Base-by-base conservation (phyloP, 140 eudicot genomes). In the Cichorium intybus region DNA sequence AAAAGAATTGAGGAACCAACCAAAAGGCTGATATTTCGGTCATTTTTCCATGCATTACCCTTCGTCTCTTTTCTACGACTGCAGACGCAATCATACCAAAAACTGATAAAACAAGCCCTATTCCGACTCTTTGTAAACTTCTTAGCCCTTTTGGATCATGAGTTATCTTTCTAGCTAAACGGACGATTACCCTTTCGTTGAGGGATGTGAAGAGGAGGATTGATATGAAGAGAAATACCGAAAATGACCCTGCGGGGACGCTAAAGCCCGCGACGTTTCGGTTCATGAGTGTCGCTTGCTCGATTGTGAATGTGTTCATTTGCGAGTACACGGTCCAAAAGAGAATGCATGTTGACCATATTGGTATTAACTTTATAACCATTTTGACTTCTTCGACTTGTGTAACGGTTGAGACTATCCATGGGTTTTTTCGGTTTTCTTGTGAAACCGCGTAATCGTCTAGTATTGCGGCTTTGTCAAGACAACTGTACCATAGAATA, bases 311-410 rank as follows among this genome's bases (percentile, higher is more conserved):
- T 16, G 99, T 93, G 60, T 85, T 93, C 99, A 93, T 93, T 69
- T 93, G 97, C 52, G 99, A 93, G 87, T 88, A 93, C 10, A 88
- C 86, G 16, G 99, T 93, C 99, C 99, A 93, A 72, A 93, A 93
- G 59, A 88, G 85, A 62, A 93, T 93, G 51, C 93, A 93, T 14
- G 99, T 93, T 26, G 95, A 85, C 99, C 99, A 88, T 55, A 93
- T 93, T 5, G 97, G 99, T 48, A 93, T 73, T 39, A 93, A 93
- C 58, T 74, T 79, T 56, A 88, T 61, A n/a, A 93, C 97, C 95
- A 93, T 77, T 73, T 93, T 93, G 57, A 93, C 99, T 66, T 93
- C 97, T 78, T 88, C 99, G 2, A 93, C 97, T 73, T 93, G 83
- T 15, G 89, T 84, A 21, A 93, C 88, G 0, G 94, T 85, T 46